Conservation (phyloP, 352 stramenopile species). For the Paralagenidium karlingii region DNA sequence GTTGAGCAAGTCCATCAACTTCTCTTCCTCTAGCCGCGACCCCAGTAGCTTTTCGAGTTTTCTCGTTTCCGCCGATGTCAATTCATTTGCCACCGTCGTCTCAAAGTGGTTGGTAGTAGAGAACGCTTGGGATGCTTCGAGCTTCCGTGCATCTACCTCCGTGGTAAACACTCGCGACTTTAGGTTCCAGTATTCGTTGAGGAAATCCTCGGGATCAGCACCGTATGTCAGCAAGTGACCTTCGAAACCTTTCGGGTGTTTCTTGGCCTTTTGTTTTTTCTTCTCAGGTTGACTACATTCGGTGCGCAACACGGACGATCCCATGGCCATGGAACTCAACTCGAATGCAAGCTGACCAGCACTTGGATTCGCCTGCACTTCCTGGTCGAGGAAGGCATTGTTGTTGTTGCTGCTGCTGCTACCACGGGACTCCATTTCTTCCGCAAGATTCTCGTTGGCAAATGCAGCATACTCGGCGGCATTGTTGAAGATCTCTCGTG, state of each 20-base stretch:
- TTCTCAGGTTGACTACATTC: constrained; percentile 18
- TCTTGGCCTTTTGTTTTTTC: constrained; percentile 9
- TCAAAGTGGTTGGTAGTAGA: constrained; percentile 1
- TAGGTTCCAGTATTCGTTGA: constrained; percentile 60
- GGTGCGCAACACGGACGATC: constrained; percentile 21
- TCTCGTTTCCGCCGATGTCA: background rate
- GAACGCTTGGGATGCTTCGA: constrained; percentile 6
- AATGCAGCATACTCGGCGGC: constrained; percentile 64
- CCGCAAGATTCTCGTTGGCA: constrained; percentile 52
- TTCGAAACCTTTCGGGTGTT: constrained; percentile 41
- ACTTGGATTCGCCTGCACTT: constrained; percentile 37
- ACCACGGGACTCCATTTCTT: constrained; percentile 14
- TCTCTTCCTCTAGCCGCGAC: too few species aligned
- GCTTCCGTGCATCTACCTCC: background rate
- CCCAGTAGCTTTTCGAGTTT: background rate
- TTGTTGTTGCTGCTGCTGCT: constrained; percentile 11
- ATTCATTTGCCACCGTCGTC: background rate
- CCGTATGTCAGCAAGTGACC: constrained; percentile 45
- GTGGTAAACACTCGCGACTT: constrained; percentile 26
- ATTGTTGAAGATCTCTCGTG: constrained; percentile 53
- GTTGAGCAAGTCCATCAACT: background rate
- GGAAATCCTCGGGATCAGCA: constrained; percentile 43
- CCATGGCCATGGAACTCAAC: constrained; percentile 39
- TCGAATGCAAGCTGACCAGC: constrained; percentile 31
- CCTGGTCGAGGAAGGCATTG: constrained; percentile 38